Evolutionary conservation across 768 basidiomycete genomes (phyloP).

Genomic region (Mycena pura): DNA sequence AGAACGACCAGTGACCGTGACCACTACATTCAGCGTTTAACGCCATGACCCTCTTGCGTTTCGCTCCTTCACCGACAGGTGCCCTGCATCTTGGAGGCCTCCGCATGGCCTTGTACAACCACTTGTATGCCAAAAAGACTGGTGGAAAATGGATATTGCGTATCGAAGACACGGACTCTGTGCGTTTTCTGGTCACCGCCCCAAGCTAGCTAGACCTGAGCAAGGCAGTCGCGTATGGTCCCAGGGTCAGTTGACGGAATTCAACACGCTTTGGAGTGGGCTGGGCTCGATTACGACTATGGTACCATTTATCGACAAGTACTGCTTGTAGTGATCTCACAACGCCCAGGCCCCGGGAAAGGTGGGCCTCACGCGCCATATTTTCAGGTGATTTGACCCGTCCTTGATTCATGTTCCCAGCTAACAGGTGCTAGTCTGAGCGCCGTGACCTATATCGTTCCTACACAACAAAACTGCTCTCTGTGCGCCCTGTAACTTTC

Average conservation of each 20-base stretch:
- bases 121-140: constrained; percentile 80
- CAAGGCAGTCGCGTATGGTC: constrained; percentile 73
- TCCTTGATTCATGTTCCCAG: not conserved
- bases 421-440: constrained; percentile 70
- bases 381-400: constrained; percentile 64
- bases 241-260: constrained; percentile 87
- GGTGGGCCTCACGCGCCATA: constrained; percentile 85
- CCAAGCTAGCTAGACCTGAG: not conserved
- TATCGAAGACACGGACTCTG: constrained; percentile 95
- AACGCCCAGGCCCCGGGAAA: constrained; percentile 71
- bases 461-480: constrained; percentile 76
- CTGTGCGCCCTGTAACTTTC: constrained; percentile 52
- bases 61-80: constrained; percentile 97
- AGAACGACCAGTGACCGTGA: too few relatives aligned
- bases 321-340: constrained; percentile 27
- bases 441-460: constrained; percentile 83
- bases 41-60: constrained; percentile 76
- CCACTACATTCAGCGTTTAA: too few relatives aligned
- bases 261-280: constrained; percentile 81
- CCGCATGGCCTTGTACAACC: constrained; percentile 92
- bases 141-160: constrained; percentile 91
- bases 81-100: constrained; percentile 93
- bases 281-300: constrained; percentile 89
- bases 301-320: constrained; percentile 54
- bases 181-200: constrained; percentile 35